Percentiles rank a stretch among this genome's conserved stretches.
Conservation (phyloP, 257 asterid genomes). For the Solanum corneliomulleri region DNA sequence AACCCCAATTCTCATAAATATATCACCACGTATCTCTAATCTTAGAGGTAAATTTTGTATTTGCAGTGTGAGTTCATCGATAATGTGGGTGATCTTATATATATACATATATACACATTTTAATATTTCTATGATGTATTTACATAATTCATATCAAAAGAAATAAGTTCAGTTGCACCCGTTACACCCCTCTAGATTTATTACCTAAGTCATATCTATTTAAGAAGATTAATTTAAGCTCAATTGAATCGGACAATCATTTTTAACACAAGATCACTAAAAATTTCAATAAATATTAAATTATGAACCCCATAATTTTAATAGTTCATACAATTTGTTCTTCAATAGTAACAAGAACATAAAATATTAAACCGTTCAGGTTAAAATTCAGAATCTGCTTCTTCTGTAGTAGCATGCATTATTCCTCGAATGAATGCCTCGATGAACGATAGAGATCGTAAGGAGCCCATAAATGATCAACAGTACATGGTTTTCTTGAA, state of each 20-base stretch:
- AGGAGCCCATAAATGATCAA: slow-evolving; percentile 34
- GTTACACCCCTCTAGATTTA: background rate
- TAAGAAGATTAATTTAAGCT: background rate
- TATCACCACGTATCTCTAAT: too few relatives aligned
- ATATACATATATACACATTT: background rate
- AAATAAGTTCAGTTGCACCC: background rate
- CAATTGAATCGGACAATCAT: too few relatives aligned
- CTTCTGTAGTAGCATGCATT: background rate
- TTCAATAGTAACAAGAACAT: background rate
- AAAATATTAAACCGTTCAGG: background rate
- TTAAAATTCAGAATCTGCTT: background rate
- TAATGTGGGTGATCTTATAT: too few relatives aligned
- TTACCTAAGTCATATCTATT: background rate
- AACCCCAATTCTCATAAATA: too few relatives aligned
- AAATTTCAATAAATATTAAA: background rate
- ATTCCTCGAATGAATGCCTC: slow-evolving; percentile 24
- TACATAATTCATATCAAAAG: background rate
- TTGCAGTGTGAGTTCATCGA: too few relatives aligned
- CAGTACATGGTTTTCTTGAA: slow-evolving; percentile 25
- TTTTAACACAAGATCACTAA: background rate
- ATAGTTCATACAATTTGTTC: background rate
- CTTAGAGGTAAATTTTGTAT: too few relatives aligned
- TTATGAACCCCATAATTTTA: background rate
- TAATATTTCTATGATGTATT: background rate
- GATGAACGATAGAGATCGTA: slow-evolving; percentile 29